These are phyloP conservation scores for Carex sylvatica DNA, from an alignment of 202 grass and related monocot genomes.

Conservation along the genomic window DNA sequence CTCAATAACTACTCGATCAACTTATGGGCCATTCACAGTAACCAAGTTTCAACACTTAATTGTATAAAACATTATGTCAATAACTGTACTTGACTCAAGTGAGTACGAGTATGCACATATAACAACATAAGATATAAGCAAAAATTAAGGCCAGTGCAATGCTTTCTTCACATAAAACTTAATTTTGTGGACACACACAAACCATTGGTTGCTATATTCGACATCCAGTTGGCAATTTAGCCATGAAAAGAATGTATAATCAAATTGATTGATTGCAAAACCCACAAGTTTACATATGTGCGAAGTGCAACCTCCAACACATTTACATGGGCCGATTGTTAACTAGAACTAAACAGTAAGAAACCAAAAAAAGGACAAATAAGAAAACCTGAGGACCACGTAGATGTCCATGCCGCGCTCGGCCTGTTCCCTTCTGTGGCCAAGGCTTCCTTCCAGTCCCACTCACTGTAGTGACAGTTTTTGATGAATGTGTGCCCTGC, in stretches of 20 bases:
- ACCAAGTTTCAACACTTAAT: neutral
- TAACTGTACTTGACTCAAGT: neutral
- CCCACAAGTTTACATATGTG: neutral
- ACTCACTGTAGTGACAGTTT: conserved; percentile 84
- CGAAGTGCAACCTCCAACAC: neutral
- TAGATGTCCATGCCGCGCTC: conserved; percentile 74
- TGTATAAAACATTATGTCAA: neutral
- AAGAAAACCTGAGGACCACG: conserved; percentile 59
- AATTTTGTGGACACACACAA: neutral
- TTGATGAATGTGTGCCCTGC: conserved; percentile 77
- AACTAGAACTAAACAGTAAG: neutral
- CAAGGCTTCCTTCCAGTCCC: conserved; percentile 81
- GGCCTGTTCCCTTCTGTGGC: conserved; percentile 68
- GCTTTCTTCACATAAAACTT: neutral
- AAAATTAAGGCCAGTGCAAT: neutral
- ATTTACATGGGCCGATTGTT: neutral
- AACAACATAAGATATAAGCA: neutral
- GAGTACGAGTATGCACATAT: neutral
- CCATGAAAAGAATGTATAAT: neutral
- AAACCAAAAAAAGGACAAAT: neutral
- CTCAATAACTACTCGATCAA: neutral
- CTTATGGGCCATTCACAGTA: neutral
- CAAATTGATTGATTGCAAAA: neutral
- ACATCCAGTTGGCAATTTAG: neutral
- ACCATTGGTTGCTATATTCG: neutral